phyloP scores from a whole-genome alignment of 768 basidiomycete species.

The Lentinula sp. region DNA sequence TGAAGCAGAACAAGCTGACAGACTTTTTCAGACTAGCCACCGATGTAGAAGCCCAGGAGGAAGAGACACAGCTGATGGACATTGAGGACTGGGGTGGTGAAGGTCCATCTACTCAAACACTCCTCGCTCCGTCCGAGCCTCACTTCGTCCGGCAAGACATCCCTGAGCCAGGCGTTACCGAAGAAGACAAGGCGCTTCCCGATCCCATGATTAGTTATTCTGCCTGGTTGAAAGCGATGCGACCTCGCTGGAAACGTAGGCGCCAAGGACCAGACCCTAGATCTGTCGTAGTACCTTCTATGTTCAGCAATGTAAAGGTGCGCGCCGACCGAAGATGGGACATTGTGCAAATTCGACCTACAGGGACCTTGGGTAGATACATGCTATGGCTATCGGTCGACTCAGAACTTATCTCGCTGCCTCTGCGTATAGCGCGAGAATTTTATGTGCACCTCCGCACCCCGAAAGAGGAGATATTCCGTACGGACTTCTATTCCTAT shows the following conservation, averaged over 20 bases:
- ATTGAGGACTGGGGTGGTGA: constrained; percentile 56
- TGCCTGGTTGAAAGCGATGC: constrained; percentile 73
- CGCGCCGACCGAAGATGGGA: constrained; percentile 79
- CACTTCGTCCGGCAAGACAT: constrained; percentile 37
- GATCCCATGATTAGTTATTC: constrained; percentile 62
- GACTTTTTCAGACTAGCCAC: constrained; percentile 73
- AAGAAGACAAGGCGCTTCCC: constrained; percentile 40
- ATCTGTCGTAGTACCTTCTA: constrained; percentile 52
- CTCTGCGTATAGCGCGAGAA: constrained; percentile 82
- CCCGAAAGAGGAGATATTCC: constrained; percentile 61
- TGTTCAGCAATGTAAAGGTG: constrained; percentile 63
- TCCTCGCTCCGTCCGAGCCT: constrained; percentile 49
- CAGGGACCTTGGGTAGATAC: constrained; percentile 74
- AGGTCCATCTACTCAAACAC: constrained; percentile 22
- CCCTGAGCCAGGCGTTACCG: constrained; percentile 34
- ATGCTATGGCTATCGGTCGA: constrained; percentile 85
- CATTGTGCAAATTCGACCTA: constrained; percentile 82
- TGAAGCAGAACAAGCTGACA: constrained; percentile 96
- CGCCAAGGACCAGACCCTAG: constrained; percentile 32
- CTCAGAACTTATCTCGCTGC: constrained; percentile 69
- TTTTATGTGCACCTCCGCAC: constrained; percentile 91
- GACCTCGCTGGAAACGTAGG: constrained; percentile 67
- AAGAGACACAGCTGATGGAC: constrained; percentile 35
- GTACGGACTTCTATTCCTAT: constrained; percentile 57
- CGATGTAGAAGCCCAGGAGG: constrained; percentile 14